A percentile compares a stretch with the other conserved stretches of the same genome.
Conservation (phyloP, 192 early-diverging fungal species). For the Obelidium mucronatum region DNA sequence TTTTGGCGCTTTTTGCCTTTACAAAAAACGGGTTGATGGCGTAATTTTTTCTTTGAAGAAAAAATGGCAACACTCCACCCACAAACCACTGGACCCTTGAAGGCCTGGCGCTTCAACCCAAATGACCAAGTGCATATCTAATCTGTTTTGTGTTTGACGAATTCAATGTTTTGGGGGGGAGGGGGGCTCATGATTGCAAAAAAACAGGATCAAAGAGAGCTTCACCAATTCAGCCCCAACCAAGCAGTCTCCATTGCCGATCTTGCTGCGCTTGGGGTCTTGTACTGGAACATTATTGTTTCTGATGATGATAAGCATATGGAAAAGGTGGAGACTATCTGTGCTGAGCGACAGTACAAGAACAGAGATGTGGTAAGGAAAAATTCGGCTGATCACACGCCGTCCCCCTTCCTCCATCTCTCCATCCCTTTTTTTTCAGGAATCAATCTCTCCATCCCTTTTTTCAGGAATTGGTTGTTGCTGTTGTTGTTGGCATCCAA, state of each 20-base stretch:
- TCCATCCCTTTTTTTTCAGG: too few relatives aligned
- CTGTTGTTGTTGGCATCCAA: too few relatives aligned
- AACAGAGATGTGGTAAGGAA: constrained; percentile 83
- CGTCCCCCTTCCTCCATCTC: too few relatives aligned
- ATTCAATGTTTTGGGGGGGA: too few relatives aligned
- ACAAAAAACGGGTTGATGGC: too few relatives aligned
- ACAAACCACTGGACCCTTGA: constrained; percentile 12
- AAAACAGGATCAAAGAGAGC: constrained; percentile 73
- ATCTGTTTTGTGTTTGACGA: neutral
- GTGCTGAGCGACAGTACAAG: constrained; percentile 83
- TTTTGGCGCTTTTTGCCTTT: too few relatives aligned
- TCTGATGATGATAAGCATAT: constrained; percentile 42
- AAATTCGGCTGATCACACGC: neutral
- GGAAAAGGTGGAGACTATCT: constrained; percentile 74
- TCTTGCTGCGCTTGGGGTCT: constrained; percentile 74
- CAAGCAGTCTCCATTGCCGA: constrained; percentile 70
- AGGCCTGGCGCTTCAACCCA: constrained; percentile 30
- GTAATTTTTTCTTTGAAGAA: too few relatives aligned
- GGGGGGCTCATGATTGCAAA: neutral
- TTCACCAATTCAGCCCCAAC: constrained; percentile 77
- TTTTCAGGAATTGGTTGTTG: too few relatives aligned
- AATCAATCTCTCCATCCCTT: too few relatives aligned
- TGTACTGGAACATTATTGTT: constrained; percentile 70
- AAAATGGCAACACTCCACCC: constrained; percentile 1
- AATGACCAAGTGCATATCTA: constrained; percentile 3